Conservation (phyloP, 1,139 yeast species). For the Yamadazyma jaroonii region DNA sequence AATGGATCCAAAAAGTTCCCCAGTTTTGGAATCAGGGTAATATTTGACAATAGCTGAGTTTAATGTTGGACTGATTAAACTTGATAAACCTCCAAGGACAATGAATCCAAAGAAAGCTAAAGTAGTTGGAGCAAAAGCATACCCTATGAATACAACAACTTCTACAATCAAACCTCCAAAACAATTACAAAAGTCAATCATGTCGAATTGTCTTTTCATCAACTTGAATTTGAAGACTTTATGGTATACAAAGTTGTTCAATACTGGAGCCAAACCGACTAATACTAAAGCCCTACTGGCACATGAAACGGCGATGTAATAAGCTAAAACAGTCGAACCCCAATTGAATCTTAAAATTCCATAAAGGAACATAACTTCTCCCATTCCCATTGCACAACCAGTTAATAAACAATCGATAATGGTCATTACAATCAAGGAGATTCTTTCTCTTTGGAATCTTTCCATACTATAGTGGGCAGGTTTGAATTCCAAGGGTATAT, state of each 20-base stretch:
- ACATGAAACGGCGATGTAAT: constrained; percentile 53
- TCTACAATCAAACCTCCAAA: constrained; percentile 30
- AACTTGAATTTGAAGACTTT: constrained; percentile 27
- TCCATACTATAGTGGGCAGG: constrained; percentile 11
- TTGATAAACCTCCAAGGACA: constrained; percentile 38
- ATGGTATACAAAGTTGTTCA: constrained; percentile 28
- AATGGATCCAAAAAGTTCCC: constrained; percentile 39
- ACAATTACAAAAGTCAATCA: constrained; percentile 46
- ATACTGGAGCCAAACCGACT: constrained; percentile 30
- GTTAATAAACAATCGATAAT: constrained; percentile 39
- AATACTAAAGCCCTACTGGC: constrained; percentile 33
- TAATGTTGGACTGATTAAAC: constrained; percentile 33
- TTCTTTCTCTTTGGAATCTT: constrained; percentile 18
- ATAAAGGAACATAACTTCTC: constrained; percentile 47
- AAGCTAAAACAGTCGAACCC: constrained; percentile 57
- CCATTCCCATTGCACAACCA: constrained; percentile 33
- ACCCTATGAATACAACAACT: constrained; percentile 33
- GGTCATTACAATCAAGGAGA: constrained; percentile 43
- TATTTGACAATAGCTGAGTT: constrained; percentile 34
- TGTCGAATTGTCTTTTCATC: constrained; percentile 48
- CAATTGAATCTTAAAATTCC: constrained; percentile 58
- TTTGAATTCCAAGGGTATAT: constrained; percentile 34
- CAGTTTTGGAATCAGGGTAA: constrained; percentile 38
- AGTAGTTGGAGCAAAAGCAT: constrained; percentile 17
- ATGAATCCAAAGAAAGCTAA: constrained; percentile 15